phyloP scores from a whole-genome alignment of 331 rosid species.

The Rhamnella rubrinervis region DNA sequence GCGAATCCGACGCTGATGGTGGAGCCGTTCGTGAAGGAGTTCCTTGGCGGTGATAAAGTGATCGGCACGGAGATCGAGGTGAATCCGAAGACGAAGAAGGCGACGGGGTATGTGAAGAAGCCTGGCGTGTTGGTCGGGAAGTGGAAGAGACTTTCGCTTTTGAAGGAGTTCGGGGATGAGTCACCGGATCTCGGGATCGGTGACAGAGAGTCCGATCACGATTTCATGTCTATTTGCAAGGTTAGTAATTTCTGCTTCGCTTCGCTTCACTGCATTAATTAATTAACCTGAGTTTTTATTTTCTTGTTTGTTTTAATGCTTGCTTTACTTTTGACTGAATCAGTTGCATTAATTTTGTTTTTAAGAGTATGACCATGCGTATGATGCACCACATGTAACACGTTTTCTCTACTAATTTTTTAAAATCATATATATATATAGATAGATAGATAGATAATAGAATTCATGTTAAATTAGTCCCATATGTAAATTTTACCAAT shows the following conservation, averaged over 20 bases:
- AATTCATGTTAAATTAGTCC: too few species aligned
- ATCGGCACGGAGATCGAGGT: conserved; percentile 93
- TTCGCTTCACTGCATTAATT: not conserved
- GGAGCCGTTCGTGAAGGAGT: conserved; percentile 89
- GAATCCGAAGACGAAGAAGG: conserved; percentile 90
- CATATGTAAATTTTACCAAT: too few species aligned
- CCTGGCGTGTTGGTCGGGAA: conserved; percentile 89
- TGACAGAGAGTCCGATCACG: conserved; percentile 81
- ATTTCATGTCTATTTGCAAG: conserved; percentile 96
- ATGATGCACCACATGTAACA: too few species aligned
- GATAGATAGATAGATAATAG: too few species aligned
- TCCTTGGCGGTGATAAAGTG: conserved; percentile 85
- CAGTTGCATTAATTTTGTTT: too few species aligned
- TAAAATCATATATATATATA: too few species aligned
- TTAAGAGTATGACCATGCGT: too few species aligned
- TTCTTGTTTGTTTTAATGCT: not conserved
- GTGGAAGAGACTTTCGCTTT: conserved; percentile 57
- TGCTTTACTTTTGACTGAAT: not conserved
- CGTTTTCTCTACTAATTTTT: too few species aligned
- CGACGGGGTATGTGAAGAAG: conserved; percentile 89
- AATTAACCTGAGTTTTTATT: not conserved
- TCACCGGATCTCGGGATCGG: conserved; percentile 85
- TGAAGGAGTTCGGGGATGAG: conserved; percentile 73
- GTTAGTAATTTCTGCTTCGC: conserved; percentile 24
- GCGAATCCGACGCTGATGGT: conserved; percentile 96